Percentiles rank a stretch among this genome's conserved stretches.
These are phyloP conservation scores for Elaphomyces granulatus DNA, from an alignment of 495 filamentous ascomycete genomes.

Conservation along the genomic window DNA sequence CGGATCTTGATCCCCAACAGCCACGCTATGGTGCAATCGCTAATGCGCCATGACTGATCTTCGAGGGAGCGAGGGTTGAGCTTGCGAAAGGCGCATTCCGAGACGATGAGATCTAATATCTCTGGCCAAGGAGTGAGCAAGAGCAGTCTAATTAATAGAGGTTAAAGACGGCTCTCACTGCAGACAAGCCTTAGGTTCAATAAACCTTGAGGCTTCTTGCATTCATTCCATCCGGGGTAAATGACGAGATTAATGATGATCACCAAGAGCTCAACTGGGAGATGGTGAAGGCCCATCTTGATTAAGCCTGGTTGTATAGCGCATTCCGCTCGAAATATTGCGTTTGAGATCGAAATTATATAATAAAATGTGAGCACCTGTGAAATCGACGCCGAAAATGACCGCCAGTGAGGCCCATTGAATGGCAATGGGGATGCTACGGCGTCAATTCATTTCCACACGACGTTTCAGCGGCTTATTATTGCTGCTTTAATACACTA, in stretches of 20 bases:
- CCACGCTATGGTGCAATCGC: neutral
- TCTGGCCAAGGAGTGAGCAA: neutral
- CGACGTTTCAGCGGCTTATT: no score
- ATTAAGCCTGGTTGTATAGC: no score
- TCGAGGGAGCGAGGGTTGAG: no score
- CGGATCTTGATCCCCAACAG: neutral
- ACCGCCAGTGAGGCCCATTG: no score
- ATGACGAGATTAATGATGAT: neutral
- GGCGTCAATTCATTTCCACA: no score
- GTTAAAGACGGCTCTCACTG: neutral
- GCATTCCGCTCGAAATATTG: no score
- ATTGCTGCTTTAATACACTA: no score
- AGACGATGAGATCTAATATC: neutral
- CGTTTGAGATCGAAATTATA: no score
- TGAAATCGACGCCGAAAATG: no score
- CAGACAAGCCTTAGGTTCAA: neutral
- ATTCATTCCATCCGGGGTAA: neutral
- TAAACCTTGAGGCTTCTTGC: neutral
- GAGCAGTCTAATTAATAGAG: neutral
- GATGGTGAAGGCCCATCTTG: no score
- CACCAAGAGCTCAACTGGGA: neutral
- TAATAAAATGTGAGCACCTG: no score
- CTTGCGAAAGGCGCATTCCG: neutral
- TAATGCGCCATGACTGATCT: neutral
- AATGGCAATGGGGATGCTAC: no score